Base-by-base conservation (phyloP, 768 basidiomycete genomes). In the Boletus rubropictus region DNA sequence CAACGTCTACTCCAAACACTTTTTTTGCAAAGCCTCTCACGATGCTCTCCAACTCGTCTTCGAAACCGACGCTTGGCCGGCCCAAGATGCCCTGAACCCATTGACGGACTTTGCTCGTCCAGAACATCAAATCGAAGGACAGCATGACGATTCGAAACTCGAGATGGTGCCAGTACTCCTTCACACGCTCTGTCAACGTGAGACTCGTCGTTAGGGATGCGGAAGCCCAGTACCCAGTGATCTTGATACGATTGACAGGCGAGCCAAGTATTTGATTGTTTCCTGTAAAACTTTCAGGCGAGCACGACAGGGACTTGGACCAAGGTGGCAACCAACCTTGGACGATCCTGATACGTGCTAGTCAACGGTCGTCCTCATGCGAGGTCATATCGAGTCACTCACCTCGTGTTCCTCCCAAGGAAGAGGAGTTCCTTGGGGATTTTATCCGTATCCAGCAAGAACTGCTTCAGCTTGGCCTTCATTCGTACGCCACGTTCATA, bases 191-290 rank as follows among this genome's bases (percentile, higher is more conserved):
- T 3, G 55, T 42, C 38, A 78, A 48, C 14, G 72, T 52, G 27
- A 80, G 71, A 49, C 73, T 56, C n/a, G 69, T 67, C 9, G 73
- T 67, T 5, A 86, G 72, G 4, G 86, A 84, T 20, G 75, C 73
- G 4, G 88, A 83, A 22, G 89, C 92, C 79, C 82, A 89, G 61
- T 78, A 79, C 0, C 87, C 91, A 0, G 86, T 89, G 44, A 94
- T 86, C 64, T 90, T 92, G 68, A 96, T 84, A 17, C 91, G 80
- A 60, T 94, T 93, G 1, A 91, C 86, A 0, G 91, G 91, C 3
- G 87, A 87, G 12, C 88, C 86, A 31, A 94, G 79, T 2, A 77
- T 70, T 64, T 92, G 87, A 56, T 91, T 91, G 64, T 90, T 90
- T 15, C 84, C 76, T 83, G 12, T 0, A 2, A 27, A 7, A 18